phyloP scores from a whole-genome alignment of 768 basidiomycete species.

The Neoboletus magnificus region DNA sequence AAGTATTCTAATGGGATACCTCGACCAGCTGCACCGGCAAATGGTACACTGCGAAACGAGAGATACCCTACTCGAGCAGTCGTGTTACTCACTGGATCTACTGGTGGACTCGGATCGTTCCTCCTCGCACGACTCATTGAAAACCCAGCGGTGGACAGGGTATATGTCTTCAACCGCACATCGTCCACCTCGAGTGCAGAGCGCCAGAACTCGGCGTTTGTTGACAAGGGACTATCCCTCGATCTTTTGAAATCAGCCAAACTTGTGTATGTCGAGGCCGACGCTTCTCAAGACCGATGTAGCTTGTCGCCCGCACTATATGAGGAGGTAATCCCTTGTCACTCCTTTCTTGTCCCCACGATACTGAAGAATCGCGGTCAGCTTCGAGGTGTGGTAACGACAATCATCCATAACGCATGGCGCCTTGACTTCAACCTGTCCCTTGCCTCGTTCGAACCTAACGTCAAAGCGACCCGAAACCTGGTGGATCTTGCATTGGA shows the following conservation, averaged over 20 bases:
- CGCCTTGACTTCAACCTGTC: slow-evolving; percentile 40
- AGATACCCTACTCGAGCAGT: background rate
- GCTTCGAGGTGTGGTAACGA: slow-evolving; percentile 23
- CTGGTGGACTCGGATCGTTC: slow-evolving; percentile 41
- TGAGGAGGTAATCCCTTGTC: slow-evolving; percentile 26
- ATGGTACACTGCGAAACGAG: background rate
- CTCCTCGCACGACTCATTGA: slow-evolving; percentile 30
- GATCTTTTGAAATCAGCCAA: slow-evolving; percentile 28
- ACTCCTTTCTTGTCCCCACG: no score
- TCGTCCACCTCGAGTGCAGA: slow-evolving; percentile 7
- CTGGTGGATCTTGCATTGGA: slow-evolving; percentile 34
- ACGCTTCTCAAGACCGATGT: slow-evolving; percentile 27
- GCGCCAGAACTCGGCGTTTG: slow-evolving; percentile 35
- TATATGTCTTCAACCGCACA: slow-evolving; percentile 35
- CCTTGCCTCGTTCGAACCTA: slow-evolving; percentile 36
- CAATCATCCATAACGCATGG: slow-evolving; percentile 27
- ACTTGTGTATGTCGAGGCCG: slow-evolving; percentile 38
- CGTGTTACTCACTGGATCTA: slow-evolving; percentile 38
- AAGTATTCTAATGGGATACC: slow-evolving; percentile 1
- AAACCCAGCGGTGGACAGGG: slow-evolving; percentile 16
- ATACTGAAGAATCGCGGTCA: background rate
- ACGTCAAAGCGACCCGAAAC: slow-evolving; percentile 32
- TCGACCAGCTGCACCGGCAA: background rate
- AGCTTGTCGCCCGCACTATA: slow-evolving; percentile 28
- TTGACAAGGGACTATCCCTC: slow-evolving; percentile 32